phyloP scores from a whole-genome alignment of 768 basidiomycete species.

The Suillus placidus region DNA sequence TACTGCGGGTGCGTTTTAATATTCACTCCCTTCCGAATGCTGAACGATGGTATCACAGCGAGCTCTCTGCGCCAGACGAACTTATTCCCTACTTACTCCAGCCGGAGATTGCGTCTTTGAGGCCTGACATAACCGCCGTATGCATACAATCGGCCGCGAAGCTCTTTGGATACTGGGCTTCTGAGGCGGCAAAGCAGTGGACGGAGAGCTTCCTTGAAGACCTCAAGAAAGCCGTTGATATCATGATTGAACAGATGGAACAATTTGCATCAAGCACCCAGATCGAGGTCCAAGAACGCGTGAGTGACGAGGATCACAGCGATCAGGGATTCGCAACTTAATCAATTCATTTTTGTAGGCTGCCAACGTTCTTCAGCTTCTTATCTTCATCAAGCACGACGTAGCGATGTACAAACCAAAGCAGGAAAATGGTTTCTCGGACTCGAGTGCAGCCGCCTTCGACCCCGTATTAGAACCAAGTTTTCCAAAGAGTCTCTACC shows the following conservation, averaged over 20 bases:
- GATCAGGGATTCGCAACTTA: background rate
- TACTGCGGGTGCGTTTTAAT: conserved; percentile 72
- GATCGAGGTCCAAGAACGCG: conserved; percentile 93
- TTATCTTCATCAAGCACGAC: conserved; percentile 77
- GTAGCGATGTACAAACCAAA: conserved; percentile 56
- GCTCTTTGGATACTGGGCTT: conserved; percentile 84
- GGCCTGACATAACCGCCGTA: conserved; percentile 69
- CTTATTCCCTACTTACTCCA: conserved; percentile 71
- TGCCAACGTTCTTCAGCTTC: conserved; percentile 76
- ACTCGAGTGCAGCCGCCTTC: conserved; percentile 40
- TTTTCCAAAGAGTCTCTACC: conserved; percentile 89
- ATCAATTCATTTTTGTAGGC: conserved; percentile 50
- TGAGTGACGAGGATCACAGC: conserved; percentile 38
- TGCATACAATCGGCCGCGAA: conserved; percentile 86
- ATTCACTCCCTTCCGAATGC: background rate
- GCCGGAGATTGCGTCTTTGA: conserved; percentile 54
- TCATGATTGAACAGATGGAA: conserved; percentile 57
- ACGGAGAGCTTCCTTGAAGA: conserved; percentile 68
- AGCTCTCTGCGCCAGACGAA: conserved; percentile 77
- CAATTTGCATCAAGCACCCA: conserved; percentile 64
- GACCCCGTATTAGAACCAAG: conserved; percentile 45
- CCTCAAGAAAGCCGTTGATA: conserved; percentile 64
- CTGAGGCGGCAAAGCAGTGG: conserved; percentile 78
- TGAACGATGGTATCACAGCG: conserved; percentile 45
- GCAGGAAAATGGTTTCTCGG: conserved; percentile 38